phyloP scores from a whole-genome alignment of 495 filamentous ascomycete species.

The Bacidia rubella region DNA sequence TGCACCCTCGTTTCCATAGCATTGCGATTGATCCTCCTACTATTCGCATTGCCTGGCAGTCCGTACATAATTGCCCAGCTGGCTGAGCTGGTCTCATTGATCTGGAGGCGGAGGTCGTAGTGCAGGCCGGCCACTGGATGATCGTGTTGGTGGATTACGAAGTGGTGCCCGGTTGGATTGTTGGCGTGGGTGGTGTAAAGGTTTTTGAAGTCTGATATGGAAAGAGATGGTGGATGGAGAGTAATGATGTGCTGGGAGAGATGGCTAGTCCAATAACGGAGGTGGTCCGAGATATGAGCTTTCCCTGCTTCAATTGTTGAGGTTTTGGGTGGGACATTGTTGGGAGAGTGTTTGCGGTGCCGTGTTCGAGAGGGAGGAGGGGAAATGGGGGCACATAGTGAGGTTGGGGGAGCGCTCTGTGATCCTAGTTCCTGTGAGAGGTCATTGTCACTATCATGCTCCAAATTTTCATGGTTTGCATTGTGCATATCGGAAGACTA shows the following conservation, averaged over 20 bases:
- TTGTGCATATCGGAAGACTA: not conserved
- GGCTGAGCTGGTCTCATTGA: conserved; percentile 47
- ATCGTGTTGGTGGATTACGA: conserved; percentile 57
- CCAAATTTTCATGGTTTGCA: not conserved
- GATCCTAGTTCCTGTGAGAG: not conserved
- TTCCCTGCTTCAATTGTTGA: conserved; percentile 47
- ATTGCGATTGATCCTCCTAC: conserved; percentile 40
- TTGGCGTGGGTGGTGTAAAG: conserved; percentile 40
- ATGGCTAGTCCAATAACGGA: conserved; percentile 35
- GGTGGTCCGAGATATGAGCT: conserved; percentile 37
- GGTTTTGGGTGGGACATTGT: conserved; percentile 14
- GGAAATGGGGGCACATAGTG: conserved; percentile 11
- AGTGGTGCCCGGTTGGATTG: conserved; percentile 35
- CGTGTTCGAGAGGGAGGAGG: conserved; percentile 10
- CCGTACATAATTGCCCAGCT: conserved; percentile 58
- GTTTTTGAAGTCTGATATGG: conserved; percentile 33
- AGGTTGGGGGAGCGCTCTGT: conserved; percentile 10
- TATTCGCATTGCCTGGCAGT: conserved; percentile 49
- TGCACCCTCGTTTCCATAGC: conserved; percentile 56
- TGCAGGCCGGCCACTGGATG: conserved; percentile 51
- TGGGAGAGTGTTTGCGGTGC: not conserved
- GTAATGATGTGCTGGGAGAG: conserved; percentile 20
- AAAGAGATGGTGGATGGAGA: conserved; percentile 18
- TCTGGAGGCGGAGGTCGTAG: conserved; percentile 54
- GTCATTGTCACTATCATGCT: not conserved